Evolutionary conservation across 371 early-diverging fungal genomes (phyloP), one percentile per base, ranked within the genome.

Genomic region (Mortierella sp.): DNA sequence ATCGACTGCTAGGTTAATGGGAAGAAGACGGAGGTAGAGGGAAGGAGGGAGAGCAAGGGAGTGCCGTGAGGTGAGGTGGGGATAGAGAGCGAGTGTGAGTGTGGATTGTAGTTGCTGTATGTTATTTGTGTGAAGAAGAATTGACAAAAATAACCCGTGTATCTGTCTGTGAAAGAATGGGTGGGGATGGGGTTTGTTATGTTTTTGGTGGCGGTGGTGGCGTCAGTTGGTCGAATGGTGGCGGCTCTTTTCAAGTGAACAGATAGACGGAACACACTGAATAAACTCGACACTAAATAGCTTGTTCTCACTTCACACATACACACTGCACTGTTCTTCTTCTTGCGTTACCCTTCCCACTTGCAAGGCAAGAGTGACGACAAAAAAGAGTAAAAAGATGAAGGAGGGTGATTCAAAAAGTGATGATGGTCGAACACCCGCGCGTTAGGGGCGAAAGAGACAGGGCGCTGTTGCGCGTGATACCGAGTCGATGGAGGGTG

Each of bases 191-290:
- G 65, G 68, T 68, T 68, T 68, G 68, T 68, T 68, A 68, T 68
- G 68, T 68, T 68, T 68, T 68, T 68, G 68, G 68, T 68, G 68
- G 68, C 68, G 68, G 68, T 68, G 68, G 68, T 68, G 68, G 68
- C 68, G 68, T 68, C 68, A 41, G 68, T 68, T 68, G 18, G 2
- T 21, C 35, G 68, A 68, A 68, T 68, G 68, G 68, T 68, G 68
- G 68, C 68, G 68, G 68, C 68, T 38, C 68, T 38, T 68, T 68
- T 68, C 68, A 68, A 68, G 68, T 24, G 68, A 38, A 41, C 43
- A 35, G 18, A 65, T 41, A n/a, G 24, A 24, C 6, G 10, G 41
- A 16, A 6, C 21, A 35, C 4, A 35, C 14, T 6, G 35, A 21
- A 24, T 35, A 68, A 11, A 29, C 48, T 46, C 14, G 18, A 35